Percentiles rank a stretch among this genome's conserved stretches.
Conservation (phyloP, 805 yeast genomes). For the Starmera amethionina region DNA sequence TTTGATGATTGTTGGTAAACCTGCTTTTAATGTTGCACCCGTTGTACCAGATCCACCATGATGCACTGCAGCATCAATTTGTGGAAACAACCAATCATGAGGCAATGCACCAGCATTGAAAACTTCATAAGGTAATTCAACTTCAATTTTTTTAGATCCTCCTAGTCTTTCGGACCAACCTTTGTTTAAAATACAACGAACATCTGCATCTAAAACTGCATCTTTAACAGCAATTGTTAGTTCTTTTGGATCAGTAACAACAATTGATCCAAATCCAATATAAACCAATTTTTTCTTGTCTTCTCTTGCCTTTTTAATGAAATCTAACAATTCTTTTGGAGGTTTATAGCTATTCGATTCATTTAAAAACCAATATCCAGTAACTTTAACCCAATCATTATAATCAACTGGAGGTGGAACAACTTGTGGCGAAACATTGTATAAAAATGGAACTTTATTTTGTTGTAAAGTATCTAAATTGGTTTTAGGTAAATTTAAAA, state of each 20-base stretch:
- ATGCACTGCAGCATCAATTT: conserved; percentile 88
- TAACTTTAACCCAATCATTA: conserved; percentile 90
- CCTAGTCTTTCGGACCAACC: conserved; percentile 86
- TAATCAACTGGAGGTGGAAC: conserved; percentile 91
- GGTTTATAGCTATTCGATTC: conserved; percentile 52
- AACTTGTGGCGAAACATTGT: conserved; percentile 80
- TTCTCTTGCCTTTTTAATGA: conserved; percentile 50
- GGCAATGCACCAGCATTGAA: conserved; percentile 68
- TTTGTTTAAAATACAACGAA: conserved; percentile 78
- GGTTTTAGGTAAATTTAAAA: conserved; percentile 57
- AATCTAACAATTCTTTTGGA: conserved; percentile 43
- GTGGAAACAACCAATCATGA: conserved; percentile 91
- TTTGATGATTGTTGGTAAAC: conserved; percentile 81
- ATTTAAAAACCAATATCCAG: conserved; percentile 92
- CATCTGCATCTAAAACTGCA: conserved; percentile 73
- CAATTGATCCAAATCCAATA: conserved; percentile 94
- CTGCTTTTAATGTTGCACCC: conserved; percentile 81
- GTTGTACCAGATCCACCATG: conserved; percentile 98
- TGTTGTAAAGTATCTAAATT: conserved; percentile 64
- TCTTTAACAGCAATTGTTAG: conserved; percentile 70
- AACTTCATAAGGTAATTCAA: conserved; percentile 53
- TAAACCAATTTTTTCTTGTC: conserved; percentile 69
- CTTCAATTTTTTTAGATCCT: conserved; percentile 24
- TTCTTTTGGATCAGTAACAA: conserved; percentile 71
- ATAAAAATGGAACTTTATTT: conserved; percentile 75